Base-by-base conservation (phyloP, 257 asterid species). In the Plantago ovata region DNA sequence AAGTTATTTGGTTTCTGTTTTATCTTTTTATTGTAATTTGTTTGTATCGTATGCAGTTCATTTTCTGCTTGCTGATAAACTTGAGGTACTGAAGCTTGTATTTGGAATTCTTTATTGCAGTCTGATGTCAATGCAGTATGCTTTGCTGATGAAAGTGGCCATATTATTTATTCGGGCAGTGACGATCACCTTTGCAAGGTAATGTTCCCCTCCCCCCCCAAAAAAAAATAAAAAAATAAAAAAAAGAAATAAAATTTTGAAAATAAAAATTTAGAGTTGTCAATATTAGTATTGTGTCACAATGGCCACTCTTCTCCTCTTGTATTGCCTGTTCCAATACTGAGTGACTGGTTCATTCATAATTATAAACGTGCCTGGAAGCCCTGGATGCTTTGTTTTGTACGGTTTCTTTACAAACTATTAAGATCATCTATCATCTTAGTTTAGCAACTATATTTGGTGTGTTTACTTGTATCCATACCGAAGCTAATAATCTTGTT, bases 101-200 rank as follows among this genome's bases (percentile, higher is more conserved):
- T 59, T 40, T 24, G 53, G 16, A 11, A 43, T 43, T 15, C n/a
- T 67, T 66, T 69, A 21, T 73, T 72, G 83, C 96, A 92, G 98
- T 76, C 85, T 71, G 98, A 92, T 80, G 95, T 92, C 48, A 92
- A 92, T 78, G 82, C 95, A 61, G 98, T 92, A 33, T 88, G 98
- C 81, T 92, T 88, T 77, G 98, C 95, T 16, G 98, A 92, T 63
- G 98, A 88, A 69, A 82, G 81, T 45, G 97, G 98, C 51, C 89
- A 92, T 72, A 67, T 88, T 66, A 82, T 92, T 59, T 92, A 85
- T 73, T 92, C 98, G n/a, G 98, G 98, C 67, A 92, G 98, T 19
- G 98, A 92, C 23, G 98, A 92, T 72, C 71, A 69, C 77, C 91
- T 88, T 20, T 92, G 98, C 79, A 92, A 92, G 78, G 98, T 85